Percentiles rank a stretch among this genome's conserved stretches.
These are phyloP conservation scores for Tubosaeta sp. DNA, from an alignment of 768 basidiomycete genomes.

Conservation along the genomic window DNA sequence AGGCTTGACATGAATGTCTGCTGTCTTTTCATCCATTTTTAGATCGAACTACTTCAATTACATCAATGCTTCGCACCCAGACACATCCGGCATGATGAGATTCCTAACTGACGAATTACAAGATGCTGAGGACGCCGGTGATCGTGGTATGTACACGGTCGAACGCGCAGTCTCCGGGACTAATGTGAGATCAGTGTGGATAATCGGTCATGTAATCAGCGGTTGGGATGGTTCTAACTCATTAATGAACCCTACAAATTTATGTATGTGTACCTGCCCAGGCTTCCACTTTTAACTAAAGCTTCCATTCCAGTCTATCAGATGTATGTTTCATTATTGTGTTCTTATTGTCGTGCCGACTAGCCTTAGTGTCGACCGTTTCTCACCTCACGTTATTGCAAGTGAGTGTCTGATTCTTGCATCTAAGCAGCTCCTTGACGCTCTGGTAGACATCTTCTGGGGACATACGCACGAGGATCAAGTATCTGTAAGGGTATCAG, in stretches of 20 bases:
- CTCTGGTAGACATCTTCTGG: conserved; percentile 59
- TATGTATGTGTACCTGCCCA: conserved; percentile 46
- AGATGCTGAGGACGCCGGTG: conserved; percentile 71
- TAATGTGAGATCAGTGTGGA: conserved; percentile 38
- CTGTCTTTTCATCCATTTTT: conserved; percentile 7
- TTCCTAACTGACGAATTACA: conserved; percentile 78
- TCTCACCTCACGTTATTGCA: conserved; percentile 72
- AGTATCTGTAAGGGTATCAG: conserved; percentile 43
- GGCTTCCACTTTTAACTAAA: conserved; percentile 2
- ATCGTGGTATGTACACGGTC: conserved; percentile 47
- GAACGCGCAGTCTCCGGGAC: neutral
- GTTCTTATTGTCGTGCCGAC: neutral
- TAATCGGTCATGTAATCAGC: conserved; percentile 52
- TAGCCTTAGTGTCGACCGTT: conserved; percentile 60
- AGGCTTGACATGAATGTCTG: neutral
- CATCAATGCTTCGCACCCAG: conserved; percentile 66
- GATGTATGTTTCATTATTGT: conserved; percentile 31
- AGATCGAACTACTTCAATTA: conserved; percentile 74
- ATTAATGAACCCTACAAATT: conserved; percentile 58
- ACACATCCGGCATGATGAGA: conserved; percentile 70
- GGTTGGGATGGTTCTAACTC: conserved; percentile 75
- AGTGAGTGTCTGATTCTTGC: conserved; percentile 39
- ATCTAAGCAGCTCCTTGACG: conserved; percentile 6
- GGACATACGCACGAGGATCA: conserved; percentile 78
- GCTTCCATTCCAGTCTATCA: conserved; percentile 38